Evolutionary conservation across 257 asterid genomes (phyloP).

Genomic region (Pogostemon cablin): DNA sequence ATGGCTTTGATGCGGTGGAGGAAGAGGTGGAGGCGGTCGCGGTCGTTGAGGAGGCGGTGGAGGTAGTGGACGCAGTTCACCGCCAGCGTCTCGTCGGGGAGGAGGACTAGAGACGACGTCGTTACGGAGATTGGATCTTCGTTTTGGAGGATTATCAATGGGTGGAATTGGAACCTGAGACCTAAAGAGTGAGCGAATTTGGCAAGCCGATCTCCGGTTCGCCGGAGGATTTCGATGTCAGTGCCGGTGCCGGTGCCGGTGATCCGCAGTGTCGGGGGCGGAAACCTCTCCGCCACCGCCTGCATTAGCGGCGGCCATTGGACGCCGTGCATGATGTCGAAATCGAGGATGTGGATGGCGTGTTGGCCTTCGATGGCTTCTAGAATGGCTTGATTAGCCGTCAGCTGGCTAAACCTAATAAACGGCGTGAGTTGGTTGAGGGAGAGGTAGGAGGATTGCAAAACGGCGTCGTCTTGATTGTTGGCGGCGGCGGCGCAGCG

Average conservation of each 20-base stretch:
- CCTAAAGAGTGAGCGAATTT: conserved; percentile 85
- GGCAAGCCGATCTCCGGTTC: conserved; percentile 86
- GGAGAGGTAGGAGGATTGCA: conserved; percentile 76
- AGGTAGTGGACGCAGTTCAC: conserved; percentile 87
- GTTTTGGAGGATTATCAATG: conserved; percentile 45
- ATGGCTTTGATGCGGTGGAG: conserved; percentile 63
- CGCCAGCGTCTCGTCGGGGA: conserved; percentile 77
- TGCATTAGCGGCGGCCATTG: conserved; percentile 99
- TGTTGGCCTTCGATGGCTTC: conserved; percentile 71
- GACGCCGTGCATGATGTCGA: conserved; percentile 93
- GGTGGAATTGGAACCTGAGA: conserved; percentile 82
- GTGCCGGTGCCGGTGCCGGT: conserved; percentile 75
- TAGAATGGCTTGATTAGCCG: conserved; percentile 91
- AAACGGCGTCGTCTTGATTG: conserved; percentile 43
- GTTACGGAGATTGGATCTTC: conserved; percentile 49
- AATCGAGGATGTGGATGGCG: conserved; percentile 83
- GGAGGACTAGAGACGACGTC: conserved; percentile 44
- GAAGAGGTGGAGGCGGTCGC: conserved; percentile 66
- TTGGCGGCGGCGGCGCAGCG: conserved; percentile 31
- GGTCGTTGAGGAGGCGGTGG: conserved; percentile 60
- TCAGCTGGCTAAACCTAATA: conserved; percentile 78
- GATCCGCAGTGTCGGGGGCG: conserved; percentile 80
- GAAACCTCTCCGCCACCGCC: conserved; percentile 77
- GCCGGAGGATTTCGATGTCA: conserved; percentile 62
- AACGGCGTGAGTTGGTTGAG: conserved; percentile 86